Percentiles rank a stretch among this genome's conserved stretches.
Conservation (phyloP, 257 asterid species). For the Rehmannia glutinosa region DNA sequence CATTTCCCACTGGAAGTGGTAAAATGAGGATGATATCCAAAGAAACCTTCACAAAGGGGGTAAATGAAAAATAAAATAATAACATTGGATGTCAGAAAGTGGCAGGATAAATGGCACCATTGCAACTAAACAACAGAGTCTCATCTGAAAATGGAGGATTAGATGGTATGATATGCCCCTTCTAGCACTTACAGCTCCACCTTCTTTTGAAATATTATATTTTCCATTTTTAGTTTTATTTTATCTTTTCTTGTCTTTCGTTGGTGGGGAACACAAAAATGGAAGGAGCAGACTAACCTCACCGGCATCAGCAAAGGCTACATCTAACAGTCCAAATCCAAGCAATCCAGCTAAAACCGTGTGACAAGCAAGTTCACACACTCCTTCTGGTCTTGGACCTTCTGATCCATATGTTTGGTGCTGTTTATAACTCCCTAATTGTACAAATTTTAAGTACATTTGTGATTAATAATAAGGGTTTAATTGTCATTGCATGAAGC, state of each 20-base stretch:
- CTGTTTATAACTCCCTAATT: conserved; percentile 41
- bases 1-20: no score
- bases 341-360: conserved; percentile 62
- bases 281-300: conserved; percentile 42
- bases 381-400: conserved; percentile 1
- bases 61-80: background rate
- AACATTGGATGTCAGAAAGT: no score
- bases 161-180: no score
- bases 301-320: conserved; percentile 61
- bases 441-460: background rate
- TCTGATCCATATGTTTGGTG: conserved; percentile 16
- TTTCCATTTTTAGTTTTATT: no score
- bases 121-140: conserved; percentile 1
- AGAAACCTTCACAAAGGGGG: no score
- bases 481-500: conserved; percentile 8
- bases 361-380: conserved; percentile 25
- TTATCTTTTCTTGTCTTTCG: no score
- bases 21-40: no score
- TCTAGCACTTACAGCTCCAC: no score
- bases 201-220: no score
- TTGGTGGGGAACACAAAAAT: background rate
- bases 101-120: background rate
- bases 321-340: conserved; percentile 57
- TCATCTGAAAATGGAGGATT: background rate
- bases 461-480: background rate